Conservation (phyloP, 2,329 filamentous ascomycete genomes). For the Beauveria sp. region DNA sequence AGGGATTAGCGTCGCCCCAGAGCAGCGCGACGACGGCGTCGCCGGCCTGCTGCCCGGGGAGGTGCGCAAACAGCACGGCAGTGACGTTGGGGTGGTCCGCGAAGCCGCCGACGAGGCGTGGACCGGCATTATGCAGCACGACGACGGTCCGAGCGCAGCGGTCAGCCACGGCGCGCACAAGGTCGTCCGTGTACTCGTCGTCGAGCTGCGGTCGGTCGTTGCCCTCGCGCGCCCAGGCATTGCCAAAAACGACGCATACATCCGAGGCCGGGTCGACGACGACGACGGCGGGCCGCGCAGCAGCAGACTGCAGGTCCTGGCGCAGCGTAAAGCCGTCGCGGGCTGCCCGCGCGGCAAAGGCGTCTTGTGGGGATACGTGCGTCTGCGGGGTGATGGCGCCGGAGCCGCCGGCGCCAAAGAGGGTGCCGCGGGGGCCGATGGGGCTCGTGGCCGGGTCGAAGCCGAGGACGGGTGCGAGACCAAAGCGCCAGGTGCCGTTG, state of each 20-base stretch:
- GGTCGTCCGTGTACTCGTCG: constrained; percentile 57
- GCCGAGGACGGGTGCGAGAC: constrained; percentile 30
- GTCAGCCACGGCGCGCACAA: constrained; percentile 50
- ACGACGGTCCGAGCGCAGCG: constrained; percentile 57
- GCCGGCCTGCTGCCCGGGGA: constrained; percentile 58
- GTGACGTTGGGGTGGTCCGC: constrained; percentile 58
- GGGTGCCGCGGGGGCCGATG: constrained; percentile 35
- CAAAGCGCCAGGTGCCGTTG: constrained; percentile 26
- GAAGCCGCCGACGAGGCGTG: constrained; percentile 53
- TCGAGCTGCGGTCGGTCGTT: constrained; percentile 53
- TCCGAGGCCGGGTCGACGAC: constrained; percentile 42
- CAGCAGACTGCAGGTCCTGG: constrained; percentile 51
- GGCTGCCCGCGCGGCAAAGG: constrained; percentile 41
- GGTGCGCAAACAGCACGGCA: constrained; percentile 54
- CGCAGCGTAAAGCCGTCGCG: constrained; percentile 50
- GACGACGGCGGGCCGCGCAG: constrained; percentile 37
- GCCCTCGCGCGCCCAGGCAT: constrained; percentile 66
- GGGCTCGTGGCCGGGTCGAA: constrained; percentile 26
- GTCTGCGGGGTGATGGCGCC: constrained; percentile 40
- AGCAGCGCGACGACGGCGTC: constrained; percentile 46
- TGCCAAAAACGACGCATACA: constrained; percentile 61
- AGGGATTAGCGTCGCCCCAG: constrained; percentile 49
- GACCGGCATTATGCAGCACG: constrained; percentile 56
- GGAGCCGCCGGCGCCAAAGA: constrained; percentile 38
- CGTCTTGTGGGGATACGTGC: constrained; percentile 46